Percentiles rank a stretch among this genome's conserved stretches.
phyloP scores from a whole-genome alignment of 2,329 filamentous ascomycete species.

The Monosporascus sp. region DNA sequence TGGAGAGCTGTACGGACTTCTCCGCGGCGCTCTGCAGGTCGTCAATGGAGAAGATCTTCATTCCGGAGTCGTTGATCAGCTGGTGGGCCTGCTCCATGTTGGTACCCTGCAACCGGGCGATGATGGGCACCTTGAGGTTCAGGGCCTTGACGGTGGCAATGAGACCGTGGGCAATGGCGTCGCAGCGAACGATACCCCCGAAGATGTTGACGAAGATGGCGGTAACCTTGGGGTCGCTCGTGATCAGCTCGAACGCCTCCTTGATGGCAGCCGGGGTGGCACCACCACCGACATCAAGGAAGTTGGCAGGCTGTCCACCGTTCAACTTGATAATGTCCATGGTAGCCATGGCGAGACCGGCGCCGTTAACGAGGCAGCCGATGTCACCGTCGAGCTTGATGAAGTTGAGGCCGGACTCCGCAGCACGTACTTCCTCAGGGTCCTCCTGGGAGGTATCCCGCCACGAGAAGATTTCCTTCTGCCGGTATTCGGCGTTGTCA shows the following conservation, averaged over 20 bases:
- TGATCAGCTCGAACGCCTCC: constrained; percentile 98
- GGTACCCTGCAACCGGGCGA: constrained; percentile 94
- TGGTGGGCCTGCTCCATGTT: constrained; percentile 95
- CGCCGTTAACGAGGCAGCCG: constrained; percentile 97
- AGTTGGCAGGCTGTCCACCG: constrained; percentile 93
- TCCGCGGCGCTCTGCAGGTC: constrained; percentile 95
- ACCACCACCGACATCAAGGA: constrained; percentile 96
- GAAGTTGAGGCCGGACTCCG: constrained; percentile 94
- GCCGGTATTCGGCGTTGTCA: constrained; percentile 97
- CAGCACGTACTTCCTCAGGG: constrained; percentile 93
- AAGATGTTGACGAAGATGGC: constrained; percentile 99
- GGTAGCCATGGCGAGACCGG: constrained; percentile 98
- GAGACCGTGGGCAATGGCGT: constrained; percentile 92
- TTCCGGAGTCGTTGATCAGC: constrained; percentile 89
- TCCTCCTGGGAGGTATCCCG: constrained; percentile 95
- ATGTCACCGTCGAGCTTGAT: constrained; percentile 99
- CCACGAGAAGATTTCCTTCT: constrained; percentile 93
- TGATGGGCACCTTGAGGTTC: constrained; percentile 94
- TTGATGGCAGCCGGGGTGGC: constrained; percentile 95
- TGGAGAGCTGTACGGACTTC: constrained; percentile 98
- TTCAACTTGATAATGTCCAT: constrained; percentile 99
- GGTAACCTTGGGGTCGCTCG: constrained; percentile 94
- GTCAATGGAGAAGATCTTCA: constrained; percentile 99
- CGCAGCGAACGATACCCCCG: constrained; percentile 95
- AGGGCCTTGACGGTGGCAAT: constrained; percentile 93